These are phyloP conservation scores for Tribonema minus DNA, from an alignment of 108 stramenopile genomes.

Conservation along the genomic window DNA sequence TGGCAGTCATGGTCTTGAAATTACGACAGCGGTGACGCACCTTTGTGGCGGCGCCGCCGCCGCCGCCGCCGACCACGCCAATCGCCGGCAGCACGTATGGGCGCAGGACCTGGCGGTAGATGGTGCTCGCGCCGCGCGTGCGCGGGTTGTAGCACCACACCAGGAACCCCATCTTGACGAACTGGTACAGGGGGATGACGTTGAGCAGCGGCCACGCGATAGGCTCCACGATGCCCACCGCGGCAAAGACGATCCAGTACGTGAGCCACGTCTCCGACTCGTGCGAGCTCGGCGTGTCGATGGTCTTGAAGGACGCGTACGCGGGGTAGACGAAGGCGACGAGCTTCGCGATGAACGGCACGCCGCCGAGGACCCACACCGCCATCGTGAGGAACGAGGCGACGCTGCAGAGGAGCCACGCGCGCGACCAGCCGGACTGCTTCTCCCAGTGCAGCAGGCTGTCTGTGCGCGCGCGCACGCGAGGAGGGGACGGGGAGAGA, in stretches of 20 bases:
- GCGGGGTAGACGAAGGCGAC: conserved; percentile 27
- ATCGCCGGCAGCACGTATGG: neutral
- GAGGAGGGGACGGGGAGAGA: too few relatives aligned
- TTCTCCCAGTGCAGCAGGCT: conserved; percentile 9
- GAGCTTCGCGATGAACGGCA: conserved; percentile 23
- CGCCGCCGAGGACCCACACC: conserved; percentile 15
- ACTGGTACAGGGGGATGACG: neutral
- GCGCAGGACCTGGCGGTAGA: neutral
- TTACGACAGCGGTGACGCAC: too few relatives aligned
- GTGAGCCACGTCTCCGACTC: too few relatives aligned
- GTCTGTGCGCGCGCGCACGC: too few relatives aligned
- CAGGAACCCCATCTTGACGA: neutral
- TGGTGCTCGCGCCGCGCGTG: neutral
- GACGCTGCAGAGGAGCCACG: conserved; percentile 1
- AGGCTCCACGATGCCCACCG: too few relatives aligned
- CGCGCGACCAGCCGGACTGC: conserved; percentile 12
- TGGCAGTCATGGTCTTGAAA: too few relatives aligned
- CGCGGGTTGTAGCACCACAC: neutral
- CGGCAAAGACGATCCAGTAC: too few relatives aligned
- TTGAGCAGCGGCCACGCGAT: neutral
- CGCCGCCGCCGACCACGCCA: too few relatives aligned
- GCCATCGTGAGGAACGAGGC: neutral
- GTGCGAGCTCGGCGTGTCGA: too few relatives aligned
- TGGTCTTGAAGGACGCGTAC: conserved; percentile 34
- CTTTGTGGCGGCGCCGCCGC: too few relatives aligned